Evolutionary conservation across 1,284 basidiomycete genomes (phyloP).

Genomic region (Stygiomarasmius scandens): DNA sequence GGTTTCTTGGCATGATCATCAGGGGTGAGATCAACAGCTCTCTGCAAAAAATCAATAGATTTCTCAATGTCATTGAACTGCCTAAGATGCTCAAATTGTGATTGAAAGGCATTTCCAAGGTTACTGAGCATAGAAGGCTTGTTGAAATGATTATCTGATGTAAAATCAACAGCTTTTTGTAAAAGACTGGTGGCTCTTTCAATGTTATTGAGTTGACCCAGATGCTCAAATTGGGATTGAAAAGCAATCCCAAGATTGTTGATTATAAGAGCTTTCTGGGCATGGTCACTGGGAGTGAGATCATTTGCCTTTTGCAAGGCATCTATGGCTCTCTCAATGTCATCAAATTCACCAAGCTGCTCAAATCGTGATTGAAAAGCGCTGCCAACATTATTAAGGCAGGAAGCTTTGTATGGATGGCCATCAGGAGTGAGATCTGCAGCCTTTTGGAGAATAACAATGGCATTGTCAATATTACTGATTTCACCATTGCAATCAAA

Average conservation of each 20-base stretch:
- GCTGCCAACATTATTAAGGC: background rate
- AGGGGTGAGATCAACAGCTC: too few species aligned
- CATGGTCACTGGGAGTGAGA: conserved; percentile 7
- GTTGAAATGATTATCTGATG: background rate
- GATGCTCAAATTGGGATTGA: background rate
- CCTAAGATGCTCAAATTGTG: background rate
- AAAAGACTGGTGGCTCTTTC: conserved; percentile 4
- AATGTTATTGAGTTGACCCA: conserved; percentile 6
- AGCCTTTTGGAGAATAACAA: conserved; percentile 1
- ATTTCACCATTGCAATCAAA: background rate
- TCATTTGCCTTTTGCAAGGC: conserved; percentile 16
- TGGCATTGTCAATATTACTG: conserved; percentile 4
- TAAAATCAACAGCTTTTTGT: background rate
- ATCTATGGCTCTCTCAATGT: conserved; percentile 14
- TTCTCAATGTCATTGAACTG: too few species aligned
- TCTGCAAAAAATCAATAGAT: too few species aligned
- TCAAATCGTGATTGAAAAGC: background rate
- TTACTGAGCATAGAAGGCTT: background rate
- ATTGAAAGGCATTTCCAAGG: conserved; percentile 1
- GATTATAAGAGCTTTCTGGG: background rate
- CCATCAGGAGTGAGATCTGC: conserved; percentile 1
- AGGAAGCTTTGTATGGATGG: background rate
- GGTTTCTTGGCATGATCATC: too few species aligned
- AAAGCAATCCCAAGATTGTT: background rate
- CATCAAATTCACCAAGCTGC: background rate